These are phyloP conservation scores for Neoarthrinium moseri DNA, from an alignment of 2,329 filamentous ascomycete genomes.

Conservation along the genomic window DNA sequence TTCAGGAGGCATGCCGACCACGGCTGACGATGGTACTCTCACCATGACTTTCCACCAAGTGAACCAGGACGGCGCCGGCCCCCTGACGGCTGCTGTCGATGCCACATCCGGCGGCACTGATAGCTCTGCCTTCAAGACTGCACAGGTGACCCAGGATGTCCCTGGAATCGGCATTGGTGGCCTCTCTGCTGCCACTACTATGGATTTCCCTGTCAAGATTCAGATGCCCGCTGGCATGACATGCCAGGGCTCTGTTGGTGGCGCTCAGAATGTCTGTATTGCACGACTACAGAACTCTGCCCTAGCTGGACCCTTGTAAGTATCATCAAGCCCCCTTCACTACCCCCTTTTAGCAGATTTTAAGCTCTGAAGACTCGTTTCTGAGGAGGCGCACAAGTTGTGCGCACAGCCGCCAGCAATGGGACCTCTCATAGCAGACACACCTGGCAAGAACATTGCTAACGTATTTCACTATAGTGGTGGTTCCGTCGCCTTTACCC, in stretches of 20 bases:
- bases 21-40: constrained; percentile 54
- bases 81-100: constrained; percentile 57
- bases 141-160: constrained; percentile 55
- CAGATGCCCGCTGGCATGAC: constrained; percentile 65
- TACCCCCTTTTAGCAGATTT: too few species aligned
- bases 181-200: constrained; percentile 54
- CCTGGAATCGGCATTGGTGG: constrained; percentile 54
- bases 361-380: too few species aligned
- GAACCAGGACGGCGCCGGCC: constrained; percentile 67
- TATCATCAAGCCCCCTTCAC: too few species aligned
- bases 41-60: constrained; percentile 64
- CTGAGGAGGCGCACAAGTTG: too few species aligned
- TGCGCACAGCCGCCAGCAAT: too few species aligned
- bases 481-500: constrained; percentile 62
- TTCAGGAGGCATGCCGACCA: constrained; percentile 54
- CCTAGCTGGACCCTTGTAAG: constrained; percentile 61
- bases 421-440: too few species aligned
- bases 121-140: constrained; percentile 54
- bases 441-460: too few species aligned
- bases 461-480: too few species aligned
- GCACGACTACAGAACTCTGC: constrained; percentile 60
- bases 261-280: constrained; percentile 60
- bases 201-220: constrained; percentile 61
- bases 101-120: constrained; percentile 60
- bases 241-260: constrained; percentile 55